Evolutionary conservation across 805 yeast genomes (phyloP).

Genomic region (Lipomyces sp.): DNA sequence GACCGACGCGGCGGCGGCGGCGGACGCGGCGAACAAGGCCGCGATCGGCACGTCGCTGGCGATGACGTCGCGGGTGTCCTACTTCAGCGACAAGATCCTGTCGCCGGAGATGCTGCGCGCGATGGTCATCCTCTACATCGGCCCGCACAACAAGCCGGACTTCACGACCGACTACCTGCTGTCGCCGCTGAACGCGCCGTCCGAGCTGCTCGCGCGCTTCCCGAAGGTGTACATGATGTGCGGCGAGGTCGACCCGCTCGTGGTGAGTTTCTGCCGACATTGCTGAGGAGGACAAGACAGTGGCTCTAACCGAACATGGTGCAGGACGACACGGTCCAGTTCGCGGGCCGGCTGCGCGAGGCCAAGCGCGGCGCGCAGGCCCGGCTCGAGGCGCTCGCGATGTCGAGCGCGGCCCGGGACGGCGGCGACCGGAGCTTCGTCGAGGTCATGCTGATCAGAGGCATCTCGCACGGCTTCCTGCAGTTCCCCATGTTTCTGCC

Average conservation of each 20-base stretch:
- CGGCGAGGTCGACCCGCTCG: conserved; percentile 37
- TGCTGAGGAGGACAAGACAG: no score
- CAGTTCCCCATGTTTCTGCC: conserved; percentile 33
- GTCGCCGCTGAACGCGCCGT: conserved; percentile 35
- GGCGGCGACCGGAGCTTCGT: conserved; percentile 26
- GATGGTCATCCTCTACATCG: conserved; percentile 33
- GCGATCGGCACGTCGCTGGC: conserved; percentile 29
- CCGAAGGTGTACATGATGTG: conserved; percentile 36
- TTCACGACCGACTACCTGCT: conserved; percentile 32
- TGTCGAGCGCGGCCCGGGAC: conserved; percentile 4
- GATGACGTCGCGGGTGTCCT: conserved; percentile 35
- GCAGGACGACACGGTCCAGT: conserved; percentile 34
- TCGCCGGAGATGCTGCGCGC: conserved; percentile 35
- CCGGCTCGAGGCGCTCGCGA: conserved; percentile 19
- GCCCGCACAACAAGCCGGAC: conserved; percentile 31
- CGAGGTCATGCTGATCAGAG: conserved; percentile 33
- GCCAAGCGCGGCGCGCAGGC: conserved; percentile 29
- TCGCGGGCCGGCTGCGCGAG: conserved; percentile 34
- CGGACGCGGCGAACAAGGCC: background rate
- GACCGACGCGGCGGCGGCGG: background rate
- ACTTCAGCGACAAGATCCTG: conserved; percentile 32
- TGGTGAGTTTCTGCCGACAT: no score
- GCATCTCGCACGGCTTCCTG: conserved; percentile 35
- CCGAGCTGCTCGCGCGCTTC: conserved; percentile 31
- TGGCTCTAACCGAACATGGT: no score